Evolutionary conservation across 2,329 filamentous ascomycete species (phyloP).

Genomic region (Penicillium sp.): DNA sequence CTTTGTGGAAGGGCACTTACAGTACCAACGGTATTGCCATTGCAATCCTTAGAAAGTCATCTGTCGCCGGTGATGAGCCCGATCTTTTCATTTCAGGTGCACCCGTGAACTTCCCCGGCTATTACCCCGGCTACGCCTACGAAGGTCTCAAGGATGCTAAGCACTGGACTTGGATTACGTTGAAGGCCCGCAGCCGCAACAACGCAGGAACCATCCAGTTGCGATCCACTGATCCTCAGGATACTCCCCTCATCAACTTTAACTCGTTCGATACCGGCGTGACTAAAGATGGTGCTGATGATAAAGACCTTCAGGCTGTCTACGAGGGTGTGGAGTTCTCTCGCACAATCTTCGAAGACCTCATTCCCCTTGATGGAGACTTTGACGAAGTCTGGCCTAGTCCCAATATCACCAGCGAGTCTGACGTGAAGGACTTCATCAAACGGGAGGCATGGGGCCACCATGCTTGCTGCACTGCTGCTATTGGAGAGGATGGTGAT

Average conservation of each 20-base stretch:
- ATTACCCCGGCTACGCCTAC: constrained; percentile 46
- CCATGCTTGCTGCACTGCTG: constrained; percentile 56
- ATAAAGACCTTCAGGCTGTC: constrained; percentile 55
- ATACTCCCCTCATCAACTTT: constrained; percentile 63
- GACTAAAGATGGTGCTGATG: constrained; percentile 39
- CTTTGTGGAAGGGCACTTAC: constrained; percentile 43
- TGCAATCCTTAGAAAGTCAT: constrained; percentile 42
- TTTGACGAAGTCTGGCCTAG: constrained; percentile 50
- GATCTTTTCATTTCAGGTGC: constrained; percentile 59
- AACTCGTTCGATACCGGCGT: constrained; percentile 53
- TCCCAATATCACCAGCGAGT: constrained; percentile 43
- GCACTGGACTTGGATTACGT: constrained; percentile 49
- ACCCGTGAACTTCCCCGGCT: constrained; percentile 57
- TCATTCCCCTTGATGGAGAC: constrained; percentile 43
- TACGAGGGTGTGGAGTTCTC: constrained; percentile 58
- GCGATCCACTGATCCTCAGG: constrained; percentile 60
- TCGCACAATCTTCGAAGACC: constrained; percentile 47
- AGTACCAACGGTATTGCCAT: constrained; percentile 57
- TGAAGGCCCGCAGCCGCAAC: constrained; percentile 65
- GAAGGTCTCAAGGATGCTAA: constrained; percentile 38
- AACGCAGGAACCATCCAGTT: constrained; percentile 62
- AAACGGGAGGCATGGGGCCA: constrained; percentile 56
- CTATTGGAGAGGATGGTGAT: constrained; percentile 57
- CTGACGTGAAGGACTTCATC: constrained; percentile 50
- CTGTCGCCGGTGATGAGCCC: constrained; percentile 45